phyloP scores from a whole-genome alignment of 2,329 filamentous ascomycete species.

The Cladosporium oxysporum region DNA sequence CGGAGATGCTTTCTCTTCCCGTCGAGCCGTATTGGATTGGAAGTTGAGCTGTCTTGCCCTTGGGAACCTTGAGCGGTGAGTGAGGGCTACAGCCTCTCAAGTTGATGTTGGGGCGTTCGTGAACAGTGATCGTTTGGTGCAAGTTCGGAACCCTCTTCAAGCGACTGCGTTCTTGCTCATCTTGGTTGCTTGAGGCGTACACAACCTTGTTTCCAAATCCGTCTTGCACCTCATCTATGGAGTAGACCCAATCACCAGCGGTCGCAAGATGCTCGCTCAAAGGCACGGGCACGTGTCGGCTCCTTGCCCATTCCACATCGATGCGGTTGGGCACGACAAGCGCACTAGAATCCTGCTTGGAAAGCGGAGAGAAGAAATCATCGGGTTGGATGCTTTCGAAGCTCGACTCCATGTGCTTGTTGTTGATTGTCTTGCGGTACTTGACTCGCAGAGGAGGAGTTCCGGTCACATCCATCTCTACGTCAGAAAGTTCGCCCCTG shows the following conservation, averaged over 20 bases:
- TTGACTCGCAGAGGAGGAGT: conserved; percentile 90
- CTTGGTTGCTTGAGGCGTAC: conserved; percentile 71
- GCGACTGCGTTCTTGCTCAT: conserved; percentile 48
- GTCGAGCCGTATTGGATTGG: conserved; percentile 71
- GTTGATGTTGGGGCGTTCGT: conserved; percentile 76
- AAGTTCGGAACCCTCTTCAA: conserved; percentile 57
- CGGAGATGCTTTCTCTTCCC: conserved; percentile 57
- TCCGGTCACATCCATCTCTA: conserved; percentile 80
- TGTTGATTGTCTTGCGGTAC: conserved; percentile 86
- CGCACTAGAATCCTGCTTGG: conserved; percentile 54
- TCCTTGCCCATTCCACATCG: conserved; percentile 78
- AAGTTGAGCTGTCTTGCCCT: conserved; percentile 66
- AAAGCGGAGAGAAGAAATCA: conserved; percentile 74
- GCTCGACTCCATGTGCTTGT: conserved; percentile 78
- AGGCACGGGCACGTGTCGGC: conserved; percentile 73
- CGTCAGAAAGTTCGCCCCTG: conserved; percentile 81
- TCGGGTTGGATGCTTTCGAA: conserved; percentile 94
- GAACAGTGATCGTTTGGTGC: conserved; percentile 77
- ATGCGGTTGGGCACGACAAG: conserved; percentile 60
- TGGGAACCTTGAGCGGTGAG: conserved; percentile 79
- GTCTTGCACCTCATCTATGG: conserved; percentile 88
- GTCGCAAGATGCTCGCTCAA: conserved; percentile 85
- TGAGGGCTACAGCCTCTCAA: conserved; percentile 76
- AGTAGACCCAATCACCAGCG: conserved; percentile 83
- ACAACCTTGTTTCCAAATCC: conserved; percentile 83